Evolutionary conservation across 768 basidiomycete genomes (phyloP), one percentile per base, ranked within the genome.

Genomic region (Lactarius quietus): DNA sequence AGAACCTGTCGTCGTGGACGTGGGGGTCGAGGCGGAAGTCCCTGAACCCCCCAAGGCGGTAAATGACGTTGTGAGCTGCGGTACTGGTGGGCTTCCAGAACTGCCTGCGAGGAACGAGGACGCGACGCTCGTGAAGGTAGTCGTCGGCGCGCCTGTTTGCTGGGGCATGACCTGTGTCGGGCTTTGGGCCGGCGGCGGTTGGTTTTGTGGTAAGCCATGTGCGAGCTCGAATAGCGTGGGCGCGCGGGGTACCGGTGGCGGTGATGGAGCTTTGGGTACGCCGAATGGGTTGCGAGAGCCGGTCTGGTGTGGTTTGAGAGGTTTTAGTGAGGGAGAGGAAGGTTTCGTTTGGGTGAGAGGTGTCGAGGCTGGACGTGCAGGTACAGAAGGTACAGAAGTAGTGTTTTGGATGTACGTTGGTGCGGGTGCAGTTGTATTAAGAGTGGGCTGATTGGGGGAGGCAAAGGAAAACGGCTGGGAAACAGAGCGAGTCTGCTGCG

Each of bases 241-340:
- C 33, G 81, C 83, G 73, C 87, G 90, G 1, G 92, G 90, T 31
- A 91, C 79, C 18, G 90, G 86, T 1, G 87, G 83, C 18, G 69
- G 67, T 45, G 79, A 77, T 28, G 84, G 78, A 10, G 82, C 81
- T 6, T 83, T 79, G 5, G 91, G 84, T 35, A 85, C 84, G 7
- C 94, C 95, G 68, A 99, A 99, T 3, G 97, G 97, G 81, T 99
- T 99, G 70, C 86, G 87, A 8, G 93, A 92, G 31, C 97, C 96
- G 3, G 97, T 99, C 74, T 90, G 86, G 74, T 98, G 95, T 7
- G 94, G 82, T 70, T 86, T 87, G 31, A 98, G 82, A 8, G 87
- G 86, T 71, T 88, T 86, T 3, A 82, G 79, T 3, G 78, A 69
- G 41, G 82, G 81, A 6, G 82, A 82, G 7, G 69, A 64, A 3